Evolutionary conservation across 1,139 yeast genomes (phyloP).

Genomic region (Geotrichum reessii): DNA sequence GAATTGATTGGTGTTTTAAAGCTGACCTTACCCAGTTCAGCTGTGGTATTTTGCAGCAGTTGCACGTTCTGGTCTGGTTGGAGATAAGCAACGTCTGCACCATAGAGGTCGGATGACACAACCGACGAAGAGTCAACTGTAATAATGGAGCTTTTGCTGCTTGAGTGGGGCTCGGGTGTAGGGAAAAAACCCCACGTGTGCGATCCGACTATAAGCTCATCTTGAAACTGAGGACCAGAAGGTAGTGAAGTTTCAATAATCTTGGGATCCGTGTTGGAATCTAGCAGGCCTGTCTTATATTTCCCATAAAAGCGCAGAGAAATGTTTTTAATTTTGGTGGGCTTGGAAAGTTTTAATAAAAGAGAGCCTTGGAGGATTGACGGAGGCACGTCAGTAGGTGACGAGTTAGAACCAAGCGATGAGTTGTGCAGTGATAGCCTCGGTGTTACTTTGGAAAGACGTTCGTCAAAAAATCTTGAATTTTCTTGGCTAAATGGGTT

Average conservation of each 20-base stretch:
- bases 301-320: slow-evolving; percentile 58
- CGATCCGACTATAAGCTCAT: slow-evolving; percentile 30
- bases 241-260: slow-evolving; percentile 15
- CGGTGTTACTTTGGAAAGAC: not conserved
- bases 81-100: slow-evolving; percentile 29
- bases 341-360: slow-evolving; percentile 64
- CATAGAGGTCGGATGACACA: slow-evolving; percentile 32
- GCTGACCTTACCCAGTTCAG: not conserved
- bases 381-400: slow-evolving; percentile 53
- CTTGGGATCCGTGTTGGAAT: slow-evolving; percentile 26
- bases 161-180: slow-evolving; percentile 13
- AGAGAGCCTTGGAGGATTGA: slow-evolving; percentile 72
- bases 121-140: slow-evolving; percentile 26
- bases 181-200: slow-evolving; percentile 39
- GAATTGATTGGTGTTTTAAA: slow-evolving; percentile 10
- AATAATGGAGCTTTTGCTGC: slow-evolving; percentile 21
- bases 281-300: slow-evolving; percentile 84
- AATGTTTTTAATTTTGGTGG: slow-evolving; percentile 62
- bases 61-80: not conserved
- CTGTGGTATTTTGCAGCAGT: slow-evolving; percentile 1
- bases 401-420: slow-evolving; percentile 10
- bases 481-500: not conserved
- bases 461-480: not conserved
- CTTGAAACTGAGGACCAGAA: slow-evolving; percentile 31
- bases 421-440: slow-evolving; percentile 4